Evolutionary conservation across 345 rosid species (phyloP), one percentile per base, ranked within the genome.

Genomic region (Heritiera littoralis): DNA sequence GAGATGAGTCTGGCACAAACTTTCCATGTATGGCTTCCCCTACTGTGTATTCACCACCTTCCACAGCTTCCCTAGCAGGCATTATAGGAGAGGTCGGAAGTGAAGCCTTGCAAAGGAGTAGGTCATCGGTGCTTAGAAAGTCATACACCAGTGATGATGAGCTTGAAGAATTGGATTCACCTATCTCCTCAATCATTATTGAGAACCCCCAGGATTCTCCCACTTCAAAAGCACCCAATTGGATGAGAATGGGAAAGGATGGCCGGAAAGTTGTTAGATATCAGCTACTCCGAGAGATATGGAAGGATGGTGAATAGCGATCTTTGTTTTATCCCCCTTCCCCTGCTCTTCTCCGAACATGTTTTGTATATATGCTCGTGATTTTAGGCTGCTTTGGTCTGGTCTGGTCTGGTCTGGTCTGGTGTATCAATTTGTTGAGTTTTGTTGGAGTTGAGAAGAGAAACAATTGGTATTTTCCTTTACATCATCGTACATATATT

Each of bases 71-170:
- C 35, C 79, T 93, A 43, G 58, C 79, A 28, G 66, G 82, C 71
- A 72, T 89, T 68, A 89, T 88, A 35, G 94, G 95, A 75, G 94
- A 93, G 17, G 79, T 88, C 6, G 84, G 86, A 76, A 87, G 77
- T 72, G 89, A 86, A 6, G 43, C 87, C 32, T 65, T 81, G 77
- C 87, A 82, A n/a, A 86, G 89, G 82, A 85, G 87, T 46, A 83
- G 87, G 77, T 88, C 93, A 84, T 80, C 92, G 0, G 79, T 91
- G 79, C 90, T 86, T 56, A 88, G 79, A 81, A 93, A 93, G 79
- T 86, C 96, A 9, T 90, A 92, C 83, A 88, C 92, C 0, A 93
- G 99, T 5, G 98, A 95, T 20, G 99, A 93, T 32, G 99, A 93
- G 85, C 92, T 93, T 10, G 94, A 91, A 23, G 97, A 92, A 80